These are phyloP conservation scores for Hylodesmum podocarpum DNA, from an alignment of 306 rosid genomes.

Conservation along the genomic window DNA sequence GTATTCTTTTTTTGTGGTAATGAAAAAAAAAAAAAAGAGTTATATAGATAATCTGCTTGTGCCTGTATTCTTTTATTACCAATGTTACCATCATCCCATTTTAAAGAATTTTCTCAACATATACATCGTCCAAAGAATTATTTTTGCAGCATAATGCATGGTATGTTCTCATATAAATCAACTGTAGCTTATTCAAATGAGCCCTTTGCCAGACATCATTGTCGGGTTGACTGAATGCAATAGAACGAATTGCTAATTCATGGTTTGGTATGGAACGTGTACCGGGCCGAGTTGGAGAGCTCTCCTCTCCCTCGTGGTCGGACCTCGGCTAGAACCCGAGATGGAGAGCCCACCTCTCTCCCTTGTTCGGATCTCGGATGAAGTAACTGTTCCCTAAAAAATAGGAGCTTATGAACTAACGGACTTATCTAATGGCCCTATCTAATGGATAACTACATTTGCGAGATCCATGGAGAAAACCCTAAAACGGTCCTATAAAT, in stretches of 20 bases:
- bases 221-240: neutral
- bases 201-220: neutral
- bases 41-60: neutral
- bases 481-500: too few relatives aligned
- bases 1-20: neutral
- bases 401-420: too few relatives aligned
- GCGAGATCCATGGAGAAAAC: too few relatives aligned
- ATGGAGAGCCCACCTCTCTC: too few relatives aligned
- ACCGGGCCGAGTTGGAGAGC: too few relatives aligned
- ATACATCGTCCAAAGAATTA: neutral
- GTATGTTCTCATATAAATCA: neutral
- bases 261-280: neutral
- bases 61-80: neutral
- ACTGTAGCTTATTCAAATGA: neutral
- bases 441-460: too few relatives aligned
- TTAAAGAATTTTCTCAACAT: neutral
- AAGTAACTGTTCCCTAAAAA: too few relatives aligned
- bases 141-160: neutral
- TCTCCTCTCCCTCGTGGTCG: too few relatives aligned
- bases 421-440: too few relatives aligned
- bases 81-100: neutral
- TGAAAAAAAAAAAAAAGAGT: neutral
- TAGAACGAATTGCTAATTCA: neutral
- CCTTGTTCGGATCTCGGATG: too few relatives aligned
- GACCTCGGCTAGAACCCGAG: too few relatives aligned